These are phyloP conservation scores for Penicillium oxalicum DNA, from an alignment of 2,329 filamentous ascomycete species.

Conservation along the genomic window DNA sequence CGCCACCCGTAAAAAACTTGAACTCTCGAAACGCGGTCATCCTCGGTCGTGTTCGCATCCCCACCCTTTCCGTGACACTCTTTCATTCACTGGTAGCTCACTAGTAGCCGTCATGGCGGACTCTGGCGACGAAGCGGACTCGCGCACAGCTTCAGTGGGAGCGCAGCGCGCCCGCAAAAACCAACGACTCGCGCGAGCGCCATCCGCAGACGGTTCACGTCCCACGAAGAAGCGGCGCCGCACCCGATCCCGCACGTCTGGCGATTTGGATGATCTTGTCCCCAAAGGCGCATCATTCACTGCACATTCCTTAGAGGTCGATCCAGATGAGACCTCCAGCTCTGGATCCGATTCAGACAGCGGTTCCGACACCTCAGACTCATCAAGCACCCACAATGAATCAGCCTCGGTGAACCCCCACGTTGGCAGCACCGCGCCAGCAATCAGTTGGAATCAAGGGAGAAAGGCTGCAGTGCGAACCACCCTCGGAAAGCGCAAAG, in stretches of 20 bases:
- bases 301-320: constrained; percentile 27
- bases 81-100: neutral
- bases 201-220: constrained; percentile 18
- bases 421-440: constrained; percentile 22
- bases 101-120: constrained; percentile 17
- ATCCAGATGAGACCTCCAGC: constrained; percentile 28
- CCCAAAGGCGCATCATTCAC: constrained; percentile 34
- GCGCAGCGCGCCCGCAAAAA: constrained; percentile 29
- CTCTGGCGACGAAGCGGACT: constrained; percentile 38
- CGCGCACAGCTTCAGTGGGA: constrained; percentile 43
- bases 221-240: constrained; percentile 25
- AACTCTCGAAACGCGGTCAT: too few species aligned
- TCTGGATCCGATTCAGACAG: constrained; percentile 23
- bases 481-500: constrained; percentile 30
- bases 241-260: constrained; percentile 18
- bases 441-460: constrained; percentile 43
- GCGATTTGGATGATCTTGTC: constrained; percentile 33
- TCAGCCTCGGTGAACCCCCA: constrained; percentile 14
- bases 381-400: constrained; percentile 1
- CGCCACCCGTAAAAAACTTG: constrained; percentile 21
- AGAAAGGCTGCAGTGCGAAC: constrained; percentile 40
- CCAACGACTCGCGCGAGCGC: constrained; percentile 20
- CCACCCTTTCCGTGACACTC: neutral
- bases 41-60: too few species aligned
- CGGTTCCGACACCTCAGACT: constrained; percentile 10